These are phyloP conservation scores for Pichia cephalocereana DNA, from an alignment of 805 yeast species.

Conservation along the genomic window DNA sequence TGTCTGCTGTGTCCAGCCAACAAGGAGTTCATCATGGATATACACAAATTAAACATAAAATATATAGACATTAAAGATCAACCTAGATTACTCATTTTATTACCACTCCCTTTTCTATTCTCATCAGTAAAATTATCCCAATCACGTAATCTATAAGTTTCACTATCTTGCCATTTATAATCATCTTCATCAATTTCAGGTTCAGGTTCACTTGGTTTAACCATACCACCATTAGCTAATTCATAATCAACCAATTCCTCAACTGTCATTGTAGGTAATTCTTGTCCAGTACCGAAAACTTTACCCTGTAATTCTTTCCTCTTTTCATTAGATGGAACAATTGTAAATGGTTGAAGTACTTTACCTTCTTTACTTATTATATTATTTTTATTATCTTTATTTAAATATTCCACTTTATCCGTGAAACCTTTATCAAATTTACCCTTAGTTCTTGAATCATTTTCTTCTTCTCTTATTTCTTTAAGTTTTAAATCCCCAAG, in stretches of 20 bases:
- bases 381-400: conserved; percentile 33
- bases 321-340: conserved; percentile 39
- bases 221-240: conserved; percentile 74
- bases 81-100: conserved; percentile 60
- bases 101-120: conserved; percentile 84
- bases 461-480: conserved; percentile 7
- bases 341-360: conserved; percentile 75
- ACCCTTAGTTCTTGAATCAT: conserved; percentile 11
- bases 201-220: conserved; percentile 34
- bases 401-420: conserved; percentile 34
- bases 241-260: conserved; percentile 89
- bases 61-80: conserved; percentile 12
- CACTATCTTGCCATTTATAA: conserved; percentile 52
- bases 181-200: conserved; percentile 44
- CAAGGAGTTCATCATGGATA: too few relatives aligned
- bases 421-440: conserved; percentile 43
- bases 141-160: conserved; percentile 66
- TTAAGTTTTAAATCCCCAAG: conserved; percentile 6
- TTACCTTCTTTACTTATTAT: conserved; percentile 65
- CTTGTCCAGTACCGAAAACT: conserved; percentile 89
- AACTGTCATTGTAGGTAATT: conserved; percentile 86
- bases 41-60: too few relatives aligned
- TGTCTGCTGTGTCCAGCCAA: too few relatives aligned
- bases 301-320: conserved; percentile 45
- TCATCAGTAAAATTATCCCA: conserved; percentile 95